Evolutionary conservation across 2,329 filamentous ascomycete species (phyloP).

Genomic region (Xylariaceae sp.): DNA sequence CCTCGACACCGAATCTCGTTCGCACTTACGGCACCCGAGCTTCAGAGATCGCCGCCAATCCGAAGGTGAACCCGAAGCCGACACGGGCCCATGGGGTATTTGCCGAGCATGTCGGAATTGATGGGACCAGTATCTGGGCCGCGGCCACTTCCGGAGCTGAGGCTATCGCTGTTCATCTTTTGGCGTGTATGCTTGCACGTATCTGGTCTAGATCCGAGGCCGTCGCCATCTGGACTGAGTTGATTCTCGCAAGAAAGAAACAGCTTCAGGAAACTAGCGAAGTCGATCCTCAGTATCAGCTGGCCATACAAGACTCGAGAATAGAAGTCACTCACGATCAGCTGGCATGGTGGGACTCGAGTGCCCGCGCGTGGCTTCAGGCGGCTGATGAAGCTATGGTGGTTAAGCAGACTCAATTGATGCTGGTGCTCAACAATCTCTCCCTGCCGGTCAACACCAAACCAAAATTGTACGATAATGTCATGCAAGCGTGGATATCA

Average conservation of each 20-base stretch:
- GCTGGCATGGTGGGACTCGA: slow-evolving; percentile 1
- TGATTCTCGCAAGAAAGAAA: slow-evolving; percentile 19
- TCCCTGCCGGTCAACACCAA: not conserved
- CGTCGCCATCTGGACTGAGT: slow-evolving; percentile 32
- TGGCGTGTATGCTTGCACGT: slow-evolving; percentile 35
- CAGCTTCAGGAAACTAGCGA: not conserved
- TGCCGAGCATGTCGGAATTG: slow-evolving; percentile 21
- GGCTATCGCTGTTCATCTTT: slow-evolving; percentile 26
- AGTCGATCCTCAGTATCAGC: not conserved
- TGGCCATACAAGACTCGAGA: not conserved
- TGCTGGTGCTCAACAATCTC: slow-evolving; percentile 5
- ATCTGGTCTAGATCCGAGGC: slow-evolving; percentile 28
- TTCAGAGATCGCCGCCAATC: not conserved
- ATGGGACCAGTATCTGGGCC: slow-evolving; percentile 30
- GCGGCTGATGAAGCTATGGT: slow-evolving; percentile 3
- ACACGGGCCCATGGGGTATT: slow-evolving; percentile 13
- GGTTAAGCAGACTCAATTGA: slow-evolving; percentile 1
- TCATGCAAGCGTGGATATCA: not conserved
- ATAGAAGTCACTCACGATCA: not conserved
- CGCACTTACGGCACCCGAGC: not conserved
- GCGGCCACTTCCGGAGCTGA: slow-evolving; percentile 28
- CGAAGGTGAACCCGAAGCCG: not conserved
- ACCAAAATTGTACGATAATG: not conserved
- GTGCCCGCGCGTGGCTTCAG: slow-evolving; percentile 4
- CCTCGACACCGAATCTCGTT: not conserved